Evolutionary conservation across 1,284 basidiomycete genomes (phyloP), one percentile per base, ranked within the genome.

Genomic region (Cutaneotrichosporon sp.): DNA sequence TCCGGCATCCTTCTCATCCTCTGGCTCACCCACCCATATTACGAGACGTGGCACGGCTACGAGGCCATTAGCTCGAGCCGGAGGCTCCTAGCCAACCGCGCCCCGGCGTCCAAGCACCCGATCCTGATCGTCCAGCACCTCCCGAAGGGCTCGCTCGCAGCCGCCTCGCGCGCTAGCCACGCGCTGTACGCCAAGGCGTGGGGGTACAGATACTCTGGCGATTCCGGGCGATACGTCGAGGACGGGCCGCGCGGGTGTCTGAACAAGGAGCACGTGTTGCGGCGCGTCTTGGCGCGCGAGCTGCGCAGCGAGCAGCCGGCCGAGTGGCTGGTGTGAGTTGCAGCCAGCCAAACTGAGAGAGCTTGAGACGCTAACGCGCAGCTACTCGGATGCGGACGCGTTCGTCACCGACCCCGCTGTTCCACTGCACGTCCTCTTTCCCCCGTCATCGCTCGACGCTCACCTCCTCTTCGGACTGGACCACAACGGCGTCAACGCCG

Each of bases 401-500:
- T 24, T 68, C 22, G 60, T 68, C 16, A 16, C 54, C 31, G 59
- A 68, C 38, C 67, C 67, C 2, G 29, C 64, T 9, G 56, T 68
- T 3, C 62, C 64, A 8, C 7, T 68, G 5, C 64, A 66, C 55
- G 34, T 50, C 46, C 59, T 66, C 5, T 58, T 68, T 6, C 67
- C 67, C 2, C 54, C 64, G 1, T n/a, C 59, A 7, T 14, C 22
- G 6, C 60, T 55, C 7, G 34, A 42, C 18, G 59, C 67, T 2
- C 47, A 62, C n/a, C 49, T 68, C 24, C 55, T 64, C 38, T 62
- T 47, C 9, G 54, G 51, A 6, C 64, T 66, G 58, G 62, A 66
- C 36, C 67, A 64, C 54, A 62, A 66, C 36, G 67, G 67, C 13
- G 51, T 68, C 45, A 66, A 66, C 47, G 50, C 59, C 8, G 64